A percentile compares a stretch with the other conserved stretches of the same genome.
These are phyloP conservation scores for Trichoderma lentiforme DNA, from an alignment of 2,329 filamentous ascomycete species.

Conservation along the genomic window DNA sequence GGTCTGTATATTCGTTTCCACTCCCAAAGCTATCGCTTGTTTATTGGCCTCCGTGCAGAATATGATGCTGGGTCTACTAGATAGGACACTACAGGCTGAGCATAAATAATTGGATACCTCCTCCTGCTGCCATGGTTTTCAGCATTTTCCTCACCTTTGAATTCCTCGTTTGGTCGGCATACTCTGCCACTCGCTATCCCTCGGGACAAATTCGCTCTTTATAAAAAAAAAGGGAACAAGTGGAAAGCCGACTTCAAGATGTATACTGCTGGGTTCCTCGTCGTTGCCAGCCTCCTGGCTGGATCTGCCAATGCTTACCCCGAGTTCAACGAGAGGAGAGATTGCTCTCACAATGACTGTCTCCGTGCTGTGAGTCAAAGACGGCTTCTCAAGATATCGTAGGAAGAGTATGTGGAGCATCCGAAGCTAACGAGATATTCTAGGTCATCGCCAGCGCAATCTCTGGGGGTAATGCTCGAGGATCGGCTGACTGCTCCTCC, in stretches of 20 bases:
- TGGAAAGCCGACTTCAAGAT: not conserved
- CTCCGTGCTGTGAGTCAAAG: not conserved
- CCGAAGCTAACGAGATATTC: not conserved
- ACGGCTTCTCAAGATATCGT: not conserved
- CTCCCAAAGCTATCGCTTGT: not conserved
- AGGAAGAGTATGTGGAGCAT: not conserved
- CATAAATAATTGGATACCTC: not conserved
- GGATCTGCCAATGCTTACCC: not conserved
- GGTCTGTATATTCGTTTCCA: not conserved
- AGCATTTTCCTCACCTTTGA: not conserved
- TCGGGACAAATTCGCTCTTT: not conserved
- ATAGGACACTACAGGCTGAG: not conserved
- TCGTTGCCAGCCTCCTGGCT: not conserved
- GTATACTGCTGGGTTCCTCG: not conserved
- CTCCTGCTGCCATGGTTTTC: not conserved
- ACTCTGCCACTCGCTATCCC: not conserved
- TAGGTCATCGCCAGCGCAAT: not conserved
- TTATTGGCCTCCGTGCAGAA: not conserved
- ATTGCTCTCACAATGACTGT: not conserved
- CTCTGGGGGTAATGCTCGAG: not conserved
- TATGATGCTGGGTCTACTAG: not conserved
- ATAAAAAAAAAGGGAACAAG: not conserved
- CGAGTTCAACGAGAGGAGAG: not conserved
- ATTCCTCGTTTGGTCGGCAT: not conserved
- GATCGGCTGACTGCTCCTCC: not conserved